These are phyloP conservation scores for Eimeria acervulina DNA, from an alignment of 169 alveolate genomes.

Conservation along the genomic window DNA sequence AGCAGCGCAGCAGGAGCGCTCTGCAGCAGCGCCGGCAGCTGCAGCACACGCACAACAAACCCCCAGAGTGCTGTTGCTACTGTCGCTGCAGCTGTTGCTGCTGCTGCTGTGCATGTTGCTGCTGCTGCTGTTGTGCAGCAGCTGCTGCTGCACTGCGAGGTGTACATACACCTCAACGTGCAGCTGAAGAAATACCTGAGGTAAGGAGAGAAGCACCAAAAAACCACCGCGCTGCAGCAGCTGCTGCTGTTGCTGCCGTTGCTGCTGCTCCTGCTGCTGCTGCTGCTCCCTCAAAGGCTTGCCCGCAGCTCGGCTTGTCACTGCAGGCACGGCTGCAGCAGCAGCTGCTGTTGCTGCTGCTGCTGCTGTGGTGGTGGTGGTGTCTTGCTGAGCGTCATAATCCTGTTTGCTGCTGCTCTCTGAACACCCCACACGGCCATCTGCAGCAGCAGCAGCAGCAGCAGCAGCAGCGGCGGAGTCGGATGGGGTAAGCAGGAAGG, in stretches of 20 bases:
- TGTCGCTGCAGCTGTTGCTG: no score
- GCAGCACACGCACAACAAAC: not conserved
- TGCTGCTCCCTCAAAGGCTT: no score
- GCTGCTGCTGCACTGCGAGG: no score
- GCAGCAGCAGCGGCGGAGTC: constrained; percentile 13
- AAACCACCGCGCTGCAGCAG: no score
- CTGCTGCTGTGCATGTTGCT: no score
- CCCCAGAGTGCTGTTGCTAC: not conserved
- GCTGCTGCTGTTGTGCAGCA: no score
- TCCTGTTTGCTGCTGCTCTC: no score
- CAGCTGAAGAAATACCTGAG: not conserved
- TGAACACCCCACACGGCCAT: not conserved
- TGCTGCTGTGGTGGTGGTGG: not conserved
- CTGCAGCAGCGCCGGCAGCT: no score
- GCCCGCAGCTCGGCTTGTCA: not conserved
- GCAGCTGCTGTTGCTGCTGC: not conserved
- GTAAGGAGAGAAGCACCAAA: not conserved
- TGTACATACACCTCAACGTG: not conserved
- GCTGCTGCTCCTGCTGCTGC: no score
- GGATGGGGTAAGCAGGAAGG: not conserved
- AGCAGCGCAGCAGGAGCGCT: no score
- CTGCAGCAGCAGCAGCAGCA: constrained; percentile 28
- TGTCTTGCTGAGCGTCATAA: not conserved
- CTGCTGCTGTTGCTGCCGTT: no score
- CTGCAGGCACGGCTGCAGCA: no score